Base-by-base conservation (phyloP, 768 basidiomycete genomes). In the Tephrocybe sp. region DNA sequence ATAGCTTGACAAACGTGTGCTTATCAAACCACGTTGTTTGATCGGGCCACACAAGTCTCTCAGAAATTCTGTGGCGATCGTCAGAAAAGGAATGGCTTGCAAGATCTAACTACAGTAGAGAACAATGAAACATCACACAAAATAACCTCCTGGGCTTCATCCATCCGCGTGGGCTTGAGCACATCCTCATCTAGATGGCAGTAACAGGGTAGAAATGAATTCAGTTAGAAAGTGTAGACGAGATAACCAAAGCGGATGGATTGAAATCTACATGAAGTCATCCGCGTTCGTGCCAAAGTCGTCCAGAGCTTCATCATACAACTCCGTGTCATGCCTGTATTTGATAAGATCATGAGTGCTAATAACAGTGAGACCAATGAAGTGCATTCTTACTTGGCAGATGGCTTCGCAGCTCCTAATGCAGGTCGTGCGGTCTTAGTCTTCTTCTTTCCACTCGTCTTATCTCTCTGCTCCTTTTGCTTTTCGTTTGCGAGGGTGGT, bases 401-500 rank as follows among this genome's bases (percentile, higher is more conserved):
- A 69, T 12, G 75, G 63, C 69, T 93, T 96, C 18, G 78, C 73
- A 15, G 84, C 79, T 1, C 91, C 93, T 28, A 97, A 69, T 4
- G 67, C 79, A 19, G 95, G 94, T 65, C 90, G 97, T 15, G 75
- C 67, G 6, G 75, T 68, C 70, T 89, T 89, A 37, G 77, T 70
- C 73, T 95, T 95, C 75, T 93, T 96, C 81, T 95, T 97, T 25
- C 92, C 92, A 52, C 82, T 86, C 2, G 83, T 76, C 66, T 88
- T 91, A 28, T 94, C 92, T 55, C 87, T 79, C 59, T 87, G 84
- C 63, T 92, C 92, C 69, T 84, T 90, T 71, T 95, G 91, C 73
- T 98, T 99, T 73, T 95, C 92, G 61, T 96, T 98, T 42, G 93
- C 89, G 5, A 98, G 75, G 2, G 89, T 86, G 13, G 90, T 92